Evolutionary conservation across 768 basidiomycete genomes (phyloP), one percentile per base, ranked within the genome.

Genomic region (Tubosaeta sp.): DNA sequence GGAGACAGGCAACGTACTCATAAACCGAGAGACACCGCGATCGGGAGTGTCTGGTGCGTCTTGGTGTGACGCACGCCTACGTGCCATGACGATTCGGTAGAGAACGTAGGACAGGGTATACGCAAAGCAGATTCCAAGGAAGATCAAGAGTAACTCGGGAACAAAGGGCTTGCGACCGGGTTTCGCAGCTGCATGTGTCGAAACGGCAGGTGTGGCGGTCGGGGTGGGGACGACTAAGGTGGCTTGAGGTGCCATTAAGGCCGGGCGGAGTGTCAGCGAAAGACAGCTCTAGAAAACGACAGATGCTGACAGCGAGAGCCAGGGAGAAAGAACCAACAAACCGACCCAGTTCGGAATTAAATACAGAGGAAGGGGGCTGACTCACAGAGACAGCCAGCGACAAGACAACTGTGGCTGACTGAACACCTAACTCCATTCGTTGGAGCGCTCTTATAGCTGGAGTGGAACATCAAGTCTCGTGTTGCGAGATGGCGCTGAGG

Each of bases 21-120:
- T 69, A 6, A 67, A 65, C 46, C 54, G 58, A 46, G 60, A 53
- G 11, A 69, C 63, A 13, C 55, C 60, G 17, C 56, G 60, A 25
- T 62, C 58, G 11, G 67, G 57, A n/a, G 53, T 44, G 9, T 57
- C 61, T 22, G 62, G 62, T 10, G n/a, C 16, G n/a, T 52, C 57
- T 5, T 41, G 51, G 41, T 52, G 11, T 2, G 63, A 52, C 4
- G 8, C 45, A 25, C 45, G 62, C 52, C 48, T 58, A 42, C 48
- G 52, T n/a, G 56, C 32, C 56, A 58, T 59, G 49, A 63, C 10
- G 37, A 62, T 32, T 2, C 68, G 64, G 47, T 67, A 70, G 39
- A 70, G 47, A 27, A 66, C 13, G 35, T 67, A 67, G 31, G 65
- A 59, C 2, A 63, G 25, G 12, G 61, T 58, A 10, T 67, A 68